Base-by-base conservation (phyloP, 768 basidiomycete species). In the Rubroboletus pulcherrimus region DNA sequence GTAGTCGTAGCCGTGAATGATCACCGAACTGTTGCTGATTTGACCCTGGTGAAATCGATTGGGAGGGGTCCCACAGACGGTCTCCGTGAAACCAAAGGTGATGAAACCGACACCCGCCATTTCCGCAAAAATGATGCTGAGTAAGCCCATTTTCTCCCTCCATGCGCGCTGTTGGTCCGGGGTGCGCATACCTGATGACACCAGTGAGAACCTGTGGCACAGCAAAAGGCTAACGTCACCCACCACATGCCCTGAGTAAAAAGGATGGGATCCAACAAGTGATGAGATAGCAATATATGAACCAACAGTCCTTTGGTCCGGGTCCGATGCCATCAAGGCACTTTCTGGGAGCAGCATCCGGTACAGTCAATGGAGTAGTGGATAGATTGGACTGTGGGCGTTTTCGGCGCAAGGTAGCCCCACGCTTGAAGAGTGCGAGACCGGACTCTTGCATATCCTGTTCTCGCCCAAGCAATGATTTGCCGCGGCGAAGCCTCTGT, bases 71-170 rank as follows among this genome's bases (percentile, higher is more conserved):
- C 93, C 93, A 71, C 97, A 99, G 41, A 98, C 97, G 51, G 85
- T 75, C 66, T 93, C 84, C 10, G 94, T 98, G 78, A 99, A 99
- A 8, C 97, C 97, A 74, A 99, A 99, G 11, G 97, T 99, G 68
- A 99, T 79, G 83, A 93, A 99, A 67, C 95, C 97, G 65, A 99
- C 97, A 51, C 77, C 83, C 17, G 91, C 89, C 95, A 98, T 97
- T 59, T 94, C 81, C n/a, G 72, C 5, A 15, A 81, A 69, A 66
- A 96, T 92, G 71, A 98, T 78, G 60, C 79, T 76, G 47, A 99
- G 77, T 26, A 99, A 81, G 8, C 96, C 97, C 73, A 98, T 93
- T 77, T 99, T 99, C 75, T 99, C 97, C 59, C 97, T 81, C 95
- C 95, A 99, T 41, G 97, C 97, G 47, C 93, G 85, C 70, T 97